Percentiles rank a stretch among this genome's conserved stretches.
Evolutionary conservation across 441 rosid species (phyloP).

Genomic region (Syzygium syzygioides): DNA sequence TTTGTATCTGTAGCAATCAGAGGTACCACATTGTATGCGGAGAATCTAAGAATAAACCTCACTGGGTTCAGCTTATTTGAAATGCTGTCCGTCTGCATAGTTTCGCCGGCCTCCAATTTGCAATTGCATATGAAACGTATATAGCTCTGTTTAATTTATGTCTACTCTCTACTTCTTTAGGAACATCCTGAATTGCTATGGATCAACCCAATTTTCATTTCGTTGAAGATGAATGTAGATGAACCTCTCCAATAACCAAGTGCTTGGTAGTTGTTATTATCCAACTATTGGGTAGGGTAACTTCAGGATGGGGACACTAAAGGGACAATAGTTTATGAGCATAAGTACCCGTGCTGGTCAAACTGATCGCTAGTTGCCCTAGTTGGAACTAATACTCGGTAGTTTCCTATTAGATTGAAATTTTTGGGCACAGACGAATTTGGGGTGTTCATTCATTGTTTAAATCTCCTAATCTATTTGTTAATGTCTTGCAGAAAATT

Average conservation of each 20-base stretch:
- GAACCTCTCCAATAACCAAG: background rate
- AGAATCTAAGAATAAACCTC: background rate
- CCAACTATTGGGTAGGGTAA: background rate
- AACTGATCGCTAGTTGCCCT: background rate
- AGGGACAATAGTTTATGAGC: background rate
- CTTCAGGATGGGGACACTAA: background rate
- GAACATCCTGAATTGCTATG: background rate
- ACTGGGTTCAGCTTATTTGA: background rate
- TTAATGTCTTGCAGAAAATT: background rate
- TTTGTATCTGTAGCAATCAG: background rate
- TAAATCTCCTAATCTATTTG: background rate
- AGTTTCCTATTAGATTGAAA: background rate
- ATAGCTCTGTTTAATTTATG: background rate
- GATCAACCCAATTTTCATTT: background rate
- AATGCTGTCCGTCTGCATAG: background rate
- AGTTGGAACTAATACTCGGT: background rate
- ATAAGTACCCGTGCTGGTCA: background rate
- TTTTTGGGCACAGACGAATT: background rate
- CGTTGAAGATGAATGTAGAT: background rate
- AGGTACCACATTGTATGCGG: background rate
- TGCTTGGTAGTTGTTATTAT: background rate
- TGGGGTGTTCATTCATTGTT: background rate
- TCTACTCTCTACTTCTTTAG: background rate
- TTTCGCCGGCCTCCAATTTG: background rate
- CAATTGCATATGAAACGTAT: background rate